Percentiles rank a stretch among this genome's conserved stretches.
phyloP scores from a whole-genome alignment of 2,329 filamentous ascomycete species.

The Graphilbum sp. region DNA sequence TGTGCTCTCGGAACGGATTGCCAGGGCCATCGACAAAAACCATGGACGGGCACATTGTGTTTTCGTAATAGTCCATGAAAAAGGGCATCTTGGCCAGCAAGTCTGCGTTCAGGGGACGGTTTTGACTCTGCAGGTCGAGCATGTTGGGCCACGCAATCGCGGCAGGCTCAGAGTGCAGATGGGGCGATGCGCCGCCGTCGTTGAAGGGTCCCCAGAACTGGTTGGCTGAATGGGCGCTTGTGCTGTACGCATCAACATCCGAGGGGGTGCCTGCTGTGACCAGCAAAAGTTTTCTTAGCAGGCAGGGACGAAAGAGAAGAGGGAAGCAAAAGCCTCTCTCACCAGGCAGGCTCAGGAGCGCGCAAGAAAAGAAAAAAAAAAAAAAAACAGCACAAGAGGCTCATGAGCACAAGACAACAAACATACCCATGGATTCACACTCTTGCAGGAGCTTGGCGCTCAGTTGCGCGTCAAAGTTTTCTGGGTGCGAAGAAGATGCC shows the following conservation, averaged over 20 bases:
- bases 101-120: slow-evolving; percentile 37
- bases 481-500: slow-evolving; percentile 35
- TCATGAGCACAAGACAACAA: neutral
- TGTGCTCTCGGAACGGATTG: slow-evolving; percentile 75
- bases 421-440: slow-evolving; percentile 39
- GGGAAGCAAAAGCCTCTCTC: slow-evolving; percentile 14
- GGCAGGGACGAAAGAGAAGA: neutral
- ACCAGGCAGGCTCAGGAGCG: too few species aligned
- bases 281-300: neutral
- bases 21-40: slow-evolving; percentile 75
- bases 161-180: slow-evolving; percentile 18
- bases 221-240: slow-evolving; percentile 29
- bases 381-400: too few species aligned
- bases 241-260: slow-evolving; percentile 35
- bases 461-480: slow-evolving; percentile 39
- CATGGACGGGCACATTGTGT: slow-evolving; percentile 80
- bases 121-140: slow-evolving; percentile 25
- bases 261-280: slow-evolving; percentile 17
- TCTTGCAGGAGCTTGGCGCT: slow-evolving; percentile 36
- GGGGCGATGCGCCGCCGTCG: slow-evolving; percentile 28
- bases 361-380: too few species aligned
- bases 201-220: slow-evolving; percentile 30
- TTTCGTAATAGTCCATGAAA: slow-evolving; percentile 86
- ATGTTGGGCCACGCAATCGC: slow-evolving; percentile 23
- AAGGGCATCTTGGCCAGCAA: slow-evolving; percentile 67